Evolutionary conservation across 805 yeast genomes (phyloP).

Genomic region (Saccharomycopsis sp.): DNA sequence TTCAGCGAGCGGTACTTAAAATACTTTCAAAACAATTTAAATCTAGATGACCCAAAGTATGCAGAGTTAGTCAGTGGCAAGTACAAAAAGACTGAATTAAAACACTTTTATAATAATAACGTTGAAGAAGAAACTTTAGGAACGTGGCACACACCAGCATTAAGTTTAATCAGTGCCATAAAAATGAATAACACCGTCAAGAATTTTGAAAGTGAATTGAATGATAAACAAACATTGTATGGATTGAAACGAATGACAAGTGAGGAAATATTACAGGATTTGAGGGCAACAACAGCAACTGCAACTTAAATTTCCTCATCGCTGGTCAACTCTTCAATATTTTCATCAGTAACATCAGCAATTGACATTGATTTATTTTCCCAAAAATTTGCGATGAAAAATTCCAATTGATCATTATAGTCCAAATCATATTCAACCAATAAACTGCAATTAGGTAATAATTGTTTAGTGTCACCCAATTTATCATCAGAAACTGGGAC

Average conservation of each 20-base stretch:
- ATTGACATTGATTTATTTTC: slow-evolving; percentile 1
- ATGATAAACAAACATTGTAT: neutral
- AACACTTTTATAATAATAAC: neutral
- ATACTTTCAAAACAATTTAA: neutral
- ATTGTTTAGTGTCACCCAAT: slow-evolving; percentile 36
- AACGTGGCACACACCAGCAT: slow-evolving; percentile 1
- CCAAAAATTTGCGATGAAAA: slow-evolving; percentile 28
- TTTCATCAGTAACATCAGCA: slow-evolving; percentile 32
- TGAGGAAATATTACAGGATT: neutral
- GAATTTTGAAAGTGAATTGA: neutral
- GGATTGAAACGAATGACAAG: neutral
- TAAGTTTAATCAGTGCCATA: neutral
- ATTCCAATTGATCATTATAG: slow-evolving; percentile 29
- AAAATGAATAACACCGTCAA: neutral
- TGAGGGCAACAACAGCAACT: slow-evolving; percentile 23
- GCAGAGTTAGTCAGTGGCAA: neutral
- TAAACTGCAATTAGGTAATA: slow-evolving; percentile 72
- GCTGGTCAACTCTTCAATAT: slow-evolving; percentile 47
- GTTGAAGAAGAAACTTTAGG: neutral
- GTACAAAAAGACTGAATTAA: neutral
- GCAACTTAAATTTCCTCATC: slow-evolving; percentile 46
- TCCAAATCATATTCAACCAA: slow-evolving; percentile 39
- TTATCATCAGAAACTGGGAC: slow-evolving; percentile 31
- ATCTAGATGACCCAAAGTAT: neutral
- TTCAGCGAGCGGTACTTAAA: neutral